A percentile compares a stretch with the other conserved stretches of the same genome.
These are phyloP conservation scores for Kwoniella pini DNA, from an alignment of 768 basidiomycete species.

Conservation along the genomic window DNA sequence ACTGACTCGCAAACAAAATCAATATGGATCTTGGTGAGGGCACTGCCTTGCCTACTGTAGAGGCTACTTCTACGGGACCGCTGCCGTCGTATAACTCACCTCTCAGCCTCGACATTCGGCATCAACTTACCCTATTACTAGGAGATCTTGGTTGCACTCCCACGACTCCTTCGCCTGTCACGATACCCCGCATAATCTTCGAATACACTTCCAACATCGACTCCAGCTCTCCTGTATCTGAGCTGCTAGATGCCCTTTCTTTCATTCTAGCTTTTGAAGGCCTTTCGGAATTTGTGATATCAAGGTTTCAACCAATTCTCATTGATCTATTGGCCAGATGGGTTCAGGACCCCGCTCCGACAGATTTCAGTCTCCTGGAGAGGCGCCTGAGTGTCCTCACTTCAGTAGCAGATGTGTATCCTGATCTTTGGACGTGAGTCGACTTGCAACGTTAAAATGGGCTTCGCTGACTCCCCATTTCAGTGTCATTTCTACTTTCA, in stretches of 20 bases:
- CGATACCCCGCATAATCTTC: slow-evolving; percentile 26
- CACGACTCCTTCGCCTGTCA: slow-evolving; percentile 4
- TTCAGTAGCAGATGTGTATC: slow-evolving; percentile 58
- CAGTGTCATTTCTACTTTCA: slow-evolving; percentile 37
- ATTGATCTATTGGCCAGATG: slow-evolving; percentile 79
- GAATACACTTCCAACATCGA: slow-evolving; percentile 10
- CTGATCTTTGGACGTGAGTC: slow-evolving; percentile 53
- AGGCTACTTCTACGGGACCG: not conserved
- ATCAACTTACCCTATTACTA: slow-evolving; percentile 9
- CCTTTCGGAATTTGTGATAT: slow-evolving; percentile 66
- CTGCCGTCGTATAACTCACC: slow-evolving; percentile 3
- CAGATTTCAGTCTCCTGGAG: slow-evolving; percentile 48
- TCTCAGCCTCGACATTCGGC: slow-evolving; percentile 13
- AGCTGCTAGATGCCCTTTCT: slow-evolving; percentile 63
- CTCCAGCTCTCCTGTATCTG: not conserved
- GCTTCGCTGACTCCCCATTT: slow-evolving; percentile 6
- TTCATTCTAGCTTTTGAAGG: slow-evolving; percentile 64
- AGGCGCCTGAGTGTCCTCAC: slow-evolving; percentile 46
- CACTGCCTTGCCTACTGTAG: not conserved
- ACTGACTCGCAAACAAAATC: no score
- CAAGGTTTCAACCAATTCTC: slow-evolving; percentile 72
- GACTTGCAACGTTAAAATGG: not conserved
- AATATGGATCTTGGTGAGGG: not conserved
- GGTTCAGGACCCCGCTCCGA: slow-evolving; percentile 61
- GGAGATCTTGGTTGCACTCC: slow-evolving; percentile 21